A percentile compares a stretch with the other conserved stretches of the same genome.
Conservation (phyloP, 2,329 filamentous ascomycete genomes). For the Colletotrichum nymphaeae region DNA sequence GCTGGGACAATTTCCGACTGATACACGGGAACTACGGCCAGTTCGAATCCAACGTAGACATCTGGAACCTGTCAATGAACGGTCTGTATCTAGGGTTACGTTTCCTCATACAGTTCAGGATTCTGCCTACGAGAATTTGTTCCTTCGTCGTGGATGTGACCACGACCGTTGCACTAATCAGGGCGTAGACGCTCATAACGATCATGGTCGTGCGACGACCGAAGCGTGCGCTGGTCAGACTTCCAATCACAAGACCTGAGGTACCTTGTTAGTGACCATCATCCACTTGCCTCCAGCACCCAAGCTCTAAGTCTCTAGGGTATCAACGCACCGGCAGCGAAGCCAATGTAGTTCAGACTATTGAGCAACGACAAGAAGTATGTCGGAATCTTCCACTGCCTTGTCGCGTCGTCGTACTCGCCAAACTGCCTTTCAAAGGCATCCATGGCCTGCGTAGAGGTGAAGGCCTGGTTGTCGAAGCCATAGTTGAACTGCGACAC, state of each 20-base stretch:
- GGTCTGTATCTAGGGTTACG: not conserved
- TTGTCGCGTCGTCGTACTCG: conserved; percentile 36
- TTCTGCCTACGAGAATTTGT: conserved; percentile 49
- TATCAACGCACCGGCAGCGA: conserved; percentile 33
- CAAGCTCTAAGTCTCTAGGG: not conserved
- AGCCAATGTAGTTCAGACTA: conserved; percentile 47
- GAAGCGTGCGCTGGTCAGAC: conserved; percentile 42
- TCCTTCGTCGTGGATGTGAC: conserved; percentile 44
- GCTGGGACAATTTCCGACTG: conserved; percentile 49
- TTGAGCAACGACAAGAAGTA: conserved; percentile 50
- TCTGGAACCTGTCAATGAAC: conserved; percentile 24
- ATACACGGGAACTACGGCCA: conserved; percentile 50
- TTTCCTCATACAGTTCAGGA: conserved; percentile 44
- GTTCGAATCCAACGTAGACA: conserved; percentile 53
- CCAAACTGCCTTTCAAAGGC: conserved; percentile 49
- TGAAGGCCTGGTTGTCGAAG: conserved; percentile 49
- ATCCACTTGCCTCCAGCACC: not conserved
- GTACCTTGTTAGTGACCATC: not conserved
- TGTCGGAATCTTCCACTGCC: conserved; percentile 40
- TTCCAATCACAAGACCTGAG: conserved; percentile 36
- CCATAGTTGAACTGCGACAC: conserved; percentile 53
- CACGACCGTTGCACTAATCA: conserved; percentile 46
- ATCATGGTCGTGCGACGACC: conserved; percentile 51
- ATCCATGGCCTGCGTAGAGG: conserved; percentile 51
- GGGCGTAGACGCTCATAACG: conserved; percentile 49